These are phyloP conservation scores for Pichia manshurica DNA, from an alignment of 805 yeast genomes.

Conservation along the genomic window DNA sequence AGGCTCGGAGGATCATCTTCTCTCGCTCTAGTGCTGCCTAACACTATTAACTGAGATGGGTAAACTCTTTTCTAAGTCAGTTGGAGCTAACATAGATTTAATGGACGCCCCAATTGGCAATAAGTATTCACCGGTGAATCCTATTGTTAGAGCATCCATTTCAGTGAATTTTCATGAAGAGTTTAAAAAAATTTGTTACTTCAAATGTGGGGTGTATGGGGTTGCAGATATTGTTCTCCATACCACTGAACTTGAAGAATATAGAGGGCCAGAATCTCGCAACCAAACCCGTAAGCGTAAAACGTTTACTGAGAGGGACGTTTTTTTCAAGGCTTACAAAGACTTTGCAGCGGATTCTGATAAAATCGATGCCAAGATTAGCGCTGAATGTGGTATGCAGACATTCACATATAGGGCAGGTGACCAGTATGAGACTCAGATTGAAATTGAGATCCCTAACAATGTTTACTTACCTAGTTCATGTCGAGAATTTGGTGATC, in stretches of 20 bases:
- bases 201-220: conserved; percentile 9
- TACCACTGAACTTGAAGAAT: neutral
- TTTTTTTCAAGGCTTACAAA: conserved; percentile 1
- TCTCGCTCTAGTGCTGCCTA: too few relatives aligned
- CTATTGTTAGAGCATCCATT: neutral
- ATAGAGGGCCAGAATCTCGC: neutral
- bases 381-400: neutral
- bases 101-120: conserved; percentile 1
- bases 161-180: conserved; percentile 4
- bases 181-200: neutral
- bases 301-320: neutral
- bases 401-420: neutral
- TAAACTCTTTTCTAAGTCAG: conserved; percentile 5
- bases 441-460: conserved; percentile 8
- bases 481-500: conserved; percentile 3
- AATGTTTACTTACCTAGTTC: conserved; percentile 9
- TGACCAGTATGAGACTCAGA: neutral
- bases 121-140: conserved; percentile 9
- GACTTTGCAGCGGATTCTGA: conserved; percentile 4
- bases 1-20: too few relatives aligned
- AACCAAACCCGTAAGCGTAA: neutral
- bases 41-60: conserved; percentile 4
- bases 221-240: conserved; percentile 1
- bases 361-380: neutral
- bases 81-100: neutral